Evolutionary conservation across 2,329 filamentous ascomycete species (phyloP).

Genomic region (Endocalyx cinctus): DNA sequence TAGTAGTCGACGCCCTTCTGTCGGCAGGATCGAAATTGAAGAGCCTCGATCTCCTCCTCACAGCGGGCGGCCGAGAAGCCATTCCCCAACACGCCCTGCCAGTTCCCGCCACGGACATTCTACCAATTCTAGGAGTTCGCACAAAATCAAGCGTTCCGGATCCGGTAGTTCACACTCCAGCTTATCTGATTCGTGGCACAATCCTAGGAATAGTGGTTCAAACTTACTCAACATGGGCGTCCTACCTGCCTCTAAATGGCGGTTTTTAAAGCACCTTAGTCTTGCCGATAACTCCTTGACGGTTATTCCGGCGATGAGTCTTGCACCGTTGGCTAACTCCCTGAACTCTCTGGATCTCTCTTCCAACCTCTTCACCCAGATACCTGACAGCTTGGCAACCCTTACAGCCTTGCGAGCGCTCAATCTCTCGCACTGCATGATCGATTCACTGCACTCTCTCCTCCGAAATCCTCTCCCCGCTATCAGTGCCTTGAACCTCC

Average conservation of each 20-base stretch:
- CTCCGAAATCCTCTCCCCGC: slow-evolving; percentile 82
- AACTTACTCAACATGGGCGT: slow-evolving; percentile 69
- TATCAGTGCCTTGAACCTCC: slow-evolving; percentile 87
- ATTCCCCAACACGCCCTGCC: slow-evolving; percentile 72
- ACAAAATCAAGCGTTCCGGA: slow-evolving; percentile 78
- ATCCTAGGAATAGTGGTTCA: slow-evolving; percentile 68
- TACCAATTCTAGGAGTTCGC: slow-evolving; percentile 59
- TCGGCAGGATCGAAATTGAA: slow-evolving; percentile 44
- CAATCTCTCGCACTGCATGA: slow-evolving; percentile 97
- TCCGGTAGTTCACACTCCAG: slow-evolving; percentile 91
- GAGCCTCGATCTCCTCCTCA: slow-evolving; percentile 41
- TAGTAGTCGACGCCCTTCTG: slow-evolving; percentile 37
- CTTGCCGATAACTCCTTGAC: slow-evolving; percentile 89
- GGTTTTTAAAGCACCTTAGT: slow-evolving; percentile 87
- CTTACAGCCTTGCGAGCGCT: slow-evolving; percentile 85
- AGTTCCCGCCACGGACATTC: slow-evolving; percentile 72
- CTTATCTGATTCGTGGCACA: slow-evolving; percentile 60
- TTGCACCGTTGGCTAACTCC: slow-evolving; percentile 79
- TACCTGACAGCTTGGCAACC: slow-evolving; percentile 84
- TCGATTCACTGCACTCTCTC: slow-evolving; percentile 85
- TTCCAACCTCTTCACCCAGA: slow-evolving; percentile 86
- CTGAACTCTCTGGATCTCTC: slow-evolving; percentile 91
- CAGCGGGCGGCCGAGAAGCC: slow-evolving; percentile 60
- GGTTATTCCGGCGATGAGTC: slow-evolving; percentile 67
- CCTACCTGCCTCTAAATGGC: slow-evolving; percentile 85